A percentile compares a stretch with the other conserved stretches of the same genome.
Evolutionary conservation across 192 early-diverging fungal species (phyloP).

Genomic region (Backusella macrospora): DNA sequence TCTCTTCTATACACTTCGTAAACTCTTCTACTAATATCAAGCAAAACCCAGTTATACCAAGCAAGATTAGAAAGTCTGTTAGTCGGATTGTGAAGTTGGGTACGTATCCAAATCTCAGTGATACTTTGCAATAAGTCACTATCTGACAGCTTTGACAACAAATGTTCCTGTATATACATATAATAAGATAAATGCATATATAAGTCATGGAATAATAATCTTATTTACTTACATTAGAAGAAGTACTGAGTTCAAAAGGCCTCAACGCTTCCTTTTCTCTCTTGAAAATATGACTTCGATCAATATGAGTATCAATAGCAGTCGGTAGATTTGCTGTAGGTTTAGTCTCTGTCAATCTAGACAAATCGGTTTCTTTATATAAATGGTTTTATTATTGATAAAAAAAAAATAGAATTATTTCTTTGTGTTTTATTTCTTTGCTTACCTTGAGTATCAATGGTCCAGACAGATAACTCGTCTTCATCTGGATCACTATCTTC

Average conservation of each 20-base stretch:
- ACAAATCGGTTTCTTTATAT: background rate
- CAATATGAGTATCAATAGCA: background rate
- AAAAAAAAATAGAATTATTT: background rate
- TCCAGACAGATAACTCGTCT: background rate
- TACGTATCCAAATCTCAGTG: conserved; percentile 1
- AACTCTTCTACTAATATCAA: conserved; percentile 9
- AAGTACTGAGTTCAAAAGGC: background rate
- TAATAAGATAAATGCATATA: background rate
- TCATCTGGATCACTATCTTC: background rate
- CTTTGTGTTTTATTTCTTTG: background rate
- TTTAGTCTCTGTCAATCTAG: background rate
- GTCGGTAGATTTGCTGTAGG: background rate
- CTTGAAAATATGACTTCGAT: background rate
- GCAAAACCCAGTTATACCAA: conserved; percentile 17
- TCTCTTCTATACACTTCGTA: background rate
- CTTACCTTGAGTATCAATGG: background rate
- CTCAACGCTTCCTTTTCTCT: background rate
- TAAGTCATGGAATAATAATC: background rate
- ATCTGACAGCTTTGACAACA: background rate
- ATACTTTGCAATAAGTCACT: background rate
- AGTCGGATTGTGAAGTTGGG: background rate
- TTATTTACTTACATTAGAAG: conserved; percentile 3
- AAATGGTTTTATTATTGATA: background rate
- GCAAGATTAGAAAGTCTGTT: background rate
- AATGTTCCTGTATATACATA: background rate